phyloP scores from a whole-genome alignment of 106 monocot genomes.

The Apostasia shenzhenica region DNA sequence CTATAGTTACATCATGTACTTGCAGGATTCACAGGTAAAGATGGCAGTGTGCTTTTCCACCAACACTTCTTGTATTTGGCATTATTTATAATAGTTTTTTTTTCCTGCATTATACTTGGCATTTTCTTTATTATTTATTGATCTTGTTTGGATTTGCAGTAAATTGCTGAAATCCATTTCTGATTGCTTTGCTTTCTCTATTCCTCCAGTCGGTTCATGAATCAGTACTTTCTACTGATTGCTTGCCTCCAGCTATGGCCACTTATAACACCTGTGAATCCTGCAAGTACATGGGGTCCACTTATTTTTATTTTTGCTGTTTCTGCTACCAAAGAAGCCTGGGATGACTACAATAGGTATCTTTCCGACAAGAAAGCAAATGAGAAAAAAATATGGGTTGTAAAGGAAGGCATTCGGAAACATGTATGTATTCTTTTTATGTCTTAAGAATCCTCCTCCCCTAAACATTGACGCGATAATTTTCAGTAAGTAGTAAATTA shows the following conservation, averaged over 20 bases:
- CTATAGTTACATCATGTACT: too few relatives aligned
- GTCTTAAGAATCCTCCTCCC: too few relatives aligned
- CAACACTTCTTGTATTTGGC: neutral
- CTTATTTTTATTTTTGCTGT: constrained; percentile 91
- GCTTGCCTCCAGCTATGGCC: constrained; percentile 96
- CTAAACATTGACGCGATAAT: too few relatives aligned
- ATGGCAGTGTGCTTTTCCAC: neutral
- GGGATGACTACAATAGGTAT: constrained; percentile 99
- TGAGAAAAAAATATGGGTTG: constrained; percentile 88
- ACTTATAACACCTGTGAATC: constrained; percentile 95
- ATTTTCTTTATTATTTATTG: neutral
- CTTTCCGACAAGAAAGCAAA: constrained; percentile 94
- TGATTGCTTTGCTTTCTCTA: neutral
- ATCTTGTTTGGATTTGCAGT: neutral
- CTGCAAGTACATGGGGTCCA: constrained; percentile 96
- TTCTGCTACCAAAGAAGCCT: constrained; percentile 93
- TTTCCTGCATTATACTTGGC: too few relatives aligned
- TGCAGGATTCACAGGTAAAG: too few relatives aligned
- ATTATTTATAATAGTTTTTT: neutral
- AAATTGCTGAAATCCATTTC: neutral
- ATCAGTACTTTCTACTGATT: constrained; percentile 93
- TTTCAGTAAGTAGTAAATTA: too few relatives aligned
- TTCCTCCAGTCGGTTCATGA: constrained; percentile 86
- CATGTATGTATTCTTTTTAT: constrained; percentile 43
- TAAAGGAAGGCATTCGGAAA: constrained; percentile 58